phyloP scores from a whole-genome alignment of 371 early-diverging fungal genomes.

The Mortierella sp. region DNA sequence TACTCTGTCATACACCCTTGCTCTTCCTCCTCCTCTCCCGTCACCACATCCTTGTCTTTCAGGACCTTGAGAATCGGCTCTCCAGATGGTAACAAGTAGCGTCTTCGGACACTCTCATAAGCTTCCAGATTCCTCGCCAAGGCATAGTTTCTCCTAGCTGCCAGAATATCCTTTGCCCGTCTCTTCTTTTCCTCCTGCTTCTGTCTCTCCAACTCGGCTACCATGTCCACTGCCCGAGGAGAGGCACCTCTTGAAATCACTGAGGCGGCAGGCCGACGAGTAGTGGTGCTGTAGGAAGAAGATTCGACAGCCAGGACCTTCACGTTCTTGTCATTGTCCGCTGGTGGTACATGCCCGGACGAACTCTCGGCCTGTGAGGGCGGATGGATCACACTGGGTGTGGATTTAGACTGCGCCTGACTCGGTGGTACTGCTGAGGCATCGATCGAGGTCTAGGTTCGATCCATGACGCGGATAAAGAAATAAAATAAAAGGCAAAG shows the following conservation, averaged over 20 bases:
- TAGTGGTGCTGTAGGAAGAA: too few species aligned
- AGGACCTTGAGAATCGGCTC: neutral
- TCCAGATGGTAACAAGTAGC: neutral
- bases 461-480: neutral
- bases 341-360: neutral
- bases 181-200: neutral
- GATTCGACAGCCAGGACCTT: neutral
- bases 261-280: neutral
- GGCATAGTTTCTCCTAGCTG: neutral
- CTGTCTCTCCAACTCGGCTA: neutral
- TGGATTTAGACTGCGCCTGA: neutral
- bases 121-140: neutral
- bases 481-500: too few species aligned
- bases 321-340: neutral
- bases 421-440: neutral
- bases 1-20: neutral
- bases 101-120: neutral
- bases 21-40: neutral
- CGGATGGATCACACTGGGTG: neutral
- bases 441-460: neutral
- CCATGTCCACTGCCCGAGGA: neutral
- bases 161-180: neutral
- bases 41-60: neutral
- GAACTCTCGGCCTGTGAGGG: neutral
- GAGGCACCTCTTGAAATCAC: neutral